phyloP scores from a whole-genome alignment of 176 grass and related monocot species.

The Musa schizocarpa region DNA sequence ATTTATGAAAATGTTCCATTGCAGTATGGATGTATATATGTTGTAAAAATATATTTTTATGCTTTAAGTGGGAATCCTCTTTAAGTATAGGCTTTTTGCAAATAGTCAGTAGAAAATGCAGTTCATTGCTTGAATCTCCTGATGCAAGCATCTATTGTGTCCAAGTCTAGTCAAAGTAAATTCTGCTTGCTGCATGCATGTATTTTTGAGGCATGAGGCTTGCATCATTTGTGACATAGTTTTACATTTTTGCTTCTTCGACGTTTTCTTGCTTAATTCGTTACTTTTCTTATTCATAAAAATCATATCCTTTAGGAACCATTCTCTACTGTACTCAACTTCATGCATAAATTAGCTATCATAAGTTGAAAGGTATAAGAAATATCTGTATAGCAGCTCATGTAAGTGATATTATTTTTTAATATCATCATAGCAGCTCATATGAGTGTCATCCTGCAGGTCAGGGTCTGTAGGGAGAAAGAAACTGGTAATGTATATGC shows the following conservation, averaged over 20 bases:
- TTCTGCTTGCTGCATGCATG: background rate
- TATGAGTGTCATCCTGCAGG: slow-evolving; percentile 40
- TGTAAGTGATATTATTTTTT: background rate
- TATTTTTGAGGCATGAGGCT: background rate
- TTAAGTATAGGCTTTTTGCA: background rate
- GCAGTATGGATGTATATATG: background rate
- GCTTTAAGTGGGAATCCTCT: background rate
- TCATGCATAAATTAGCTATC: too few relatives aligned
- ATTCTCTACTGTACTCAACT: too few relatives aligned
- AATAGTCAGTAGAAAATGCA: too few relatives aligned
- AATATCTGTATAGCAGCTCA: too few relatives aligned
- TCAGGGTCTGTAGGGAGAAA: slow-evolving; percentile 92
- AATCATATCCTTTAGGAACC: too few relatives aligned
- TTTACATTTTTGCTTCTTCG: too few relatives aligned
- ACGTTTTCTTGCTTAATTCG: too few relatives aligned
- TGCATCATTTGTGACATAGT: background rate
- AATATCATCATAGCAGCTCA: background rate
- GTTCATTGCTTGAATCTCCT: too few relatives aligned
- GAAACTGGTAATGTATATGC: slow-evolving; percentile 79
- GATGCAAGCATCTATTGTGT: too few relatives aligned
- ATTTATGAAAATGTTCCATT: background rate
- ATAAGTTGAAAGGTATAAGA: too few relatives aligned
- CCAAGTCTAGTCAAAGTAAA: too few relatives aligned
- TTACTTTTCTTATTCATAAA: too few relatives aligned
- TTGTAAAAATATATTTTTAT: background rate